A percentile compares a stretch with the other conserved stretches of the same genome.
Conservation (phyloP, 495 filamentous ascomycete genomes). For the Evansstolkia leycettana region DNA sequence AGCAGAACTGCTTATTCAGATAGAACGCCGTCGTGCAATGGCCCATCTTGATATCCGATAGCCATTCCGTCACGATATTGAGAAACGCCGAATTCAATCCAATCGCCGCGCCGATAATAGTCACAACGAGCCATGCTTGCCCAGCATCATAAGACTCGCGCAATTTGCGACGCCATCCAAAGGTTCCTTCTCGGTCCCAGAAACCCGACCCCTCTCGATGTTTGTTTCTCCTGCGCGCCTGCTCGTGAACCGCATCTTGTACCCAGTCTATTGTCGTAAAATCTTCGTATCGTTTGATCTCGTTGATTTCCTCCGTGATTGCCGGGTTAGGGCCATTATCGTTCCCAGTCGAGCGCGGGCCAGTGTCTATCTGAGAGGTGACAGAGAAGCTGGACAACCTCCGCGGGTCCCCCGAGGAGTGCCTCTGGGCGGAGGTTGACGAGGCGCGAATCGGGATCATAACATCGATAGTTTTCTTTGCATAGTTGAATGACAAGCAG, state of each 20-base stretch:
- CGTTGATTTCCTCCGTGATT: conserved; percentile 88
- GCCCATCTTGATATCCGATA: conserved; percentile 89
- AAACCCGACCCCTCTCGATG: conserved; percentile 62
- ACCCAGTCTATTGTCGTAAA: conserved; percentile 99
- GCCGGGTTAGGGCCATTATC: conserved; percentile 37
- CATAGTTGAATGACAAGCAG: conserved; percentile 10
- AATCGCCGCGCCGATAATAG: conserved; percentile 82
- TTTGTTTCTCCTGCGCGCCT: conserved; percentile 63
- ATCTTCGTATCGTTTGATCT: conserved; percentile 87
- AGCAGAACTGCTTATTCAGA: conserved; percentile 95
- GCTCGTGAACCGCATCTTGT: conserved; percentile 88
- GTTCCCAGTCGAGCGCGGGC: conserved; percentile 24
- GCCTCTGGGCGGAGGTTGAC: conserved; percentile 43
- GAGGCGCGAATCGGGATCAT: conserved; percentile 53
- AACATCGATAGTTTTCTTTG: conserved; percentile 31
- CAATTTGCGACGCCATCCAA: conserved; percentile 73
- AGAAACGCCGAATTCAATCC: conserved; percentile 86
- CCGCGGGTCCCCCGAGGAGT: conserved; percentile 49
- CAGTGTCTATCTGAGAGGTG: conserved; percentile 45
- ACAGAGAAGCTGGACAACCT: conserved; percentile 61
- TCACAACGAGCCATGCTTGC: conserved; percentile 97
- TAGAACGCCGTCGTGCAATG: conserved; percentile 94
- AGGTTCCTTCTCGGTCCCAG: conserved; percentile 57
- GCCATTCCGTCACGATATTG: conserved; percentile 95
- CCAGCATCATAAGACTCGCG: conserved; percentile 89